Evolutionary conservation across 768 basidiomycete genomes (phyloP).

Genomic region (Agrocybe praecox): DNA sequence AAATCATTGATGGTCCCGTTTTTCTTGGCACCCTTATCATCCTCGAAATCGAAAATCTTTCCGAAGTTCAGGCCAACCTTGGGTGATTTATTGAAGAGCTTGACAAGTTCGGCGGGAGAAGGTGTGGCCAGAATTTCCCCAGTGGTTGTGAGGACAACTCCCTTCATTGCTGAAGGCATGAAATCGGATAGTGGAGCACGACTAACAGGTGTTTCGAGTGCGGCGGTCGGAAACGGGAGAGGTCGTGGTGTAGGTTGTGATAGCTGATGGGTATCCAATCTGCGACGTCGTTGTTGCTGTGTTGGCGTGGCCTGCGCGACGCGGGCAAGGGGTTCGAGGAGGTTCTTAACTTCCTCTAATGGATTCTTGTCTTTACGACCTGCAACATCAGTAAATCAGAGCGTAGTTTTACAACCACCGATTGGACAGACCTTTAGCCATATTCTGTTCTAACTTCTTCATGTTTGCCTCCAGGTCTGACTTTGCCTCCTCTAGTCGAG

Average conservation of each 20-base stretch:
- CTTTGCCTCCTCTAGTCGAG: slow-evolving; percentile 45
- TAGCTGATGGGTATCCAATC: slow-evolving; percentile 8
- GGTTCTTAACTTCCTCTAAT: slow-evolving; percentile 76
- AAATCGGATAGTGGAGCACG: slow-evolving; percentile 36
- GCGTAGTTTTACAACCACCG: not conserved
- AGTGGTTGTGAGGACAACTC: slow-evolving; percentile 78
- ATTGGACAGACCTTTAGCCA: slow-evolving; percentile 16
- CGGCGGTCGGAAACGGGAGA: slow-evolving; percentile 25
- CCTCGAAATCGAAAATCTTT: slow-evolving; percentile 75
- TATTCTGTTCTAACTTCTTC: slow-evolving; percentile 40
- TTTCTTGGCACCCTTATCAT: slow-evolving; percentile 20
- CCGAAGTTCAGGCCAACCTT: slow-evolving; percentile 75
- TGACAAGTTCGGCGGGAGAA: slow-evolving; percentile 62
- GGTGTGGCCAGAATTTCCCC: slow-evolving; percentile 78
- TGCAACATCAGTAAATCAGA: slow-evolving; percentile 9
- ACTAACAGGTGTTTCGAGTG: slow-evolving; percentile 56
- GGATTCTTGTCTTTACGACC: slow-evolving; percentile 59
- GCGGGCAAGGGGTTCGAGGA: slow-evolving; percentile 52
- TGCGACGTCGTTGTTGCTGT: slow-evolving; percentile 19
- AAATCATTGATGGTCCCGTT: slow-evolving; percentile 26
- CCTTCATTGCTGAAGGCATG: slow-evolving; percentile 66
- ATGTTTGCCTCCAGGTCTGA: slow-evolving; percentile 53
- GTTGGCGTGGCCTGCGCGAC: slow-evolving; percentile 24
- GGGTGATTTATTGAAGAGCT: slow-evolving; percentile 69
- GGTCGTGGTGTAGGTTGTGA: slow-evolving; percentile 30